Evolutionary conservation across 2,329 filamentous ascomycete genomes (phyloP), one percentile per base, ranked within the genome.

Genomic region (Grosmannia huntii): DNA sequence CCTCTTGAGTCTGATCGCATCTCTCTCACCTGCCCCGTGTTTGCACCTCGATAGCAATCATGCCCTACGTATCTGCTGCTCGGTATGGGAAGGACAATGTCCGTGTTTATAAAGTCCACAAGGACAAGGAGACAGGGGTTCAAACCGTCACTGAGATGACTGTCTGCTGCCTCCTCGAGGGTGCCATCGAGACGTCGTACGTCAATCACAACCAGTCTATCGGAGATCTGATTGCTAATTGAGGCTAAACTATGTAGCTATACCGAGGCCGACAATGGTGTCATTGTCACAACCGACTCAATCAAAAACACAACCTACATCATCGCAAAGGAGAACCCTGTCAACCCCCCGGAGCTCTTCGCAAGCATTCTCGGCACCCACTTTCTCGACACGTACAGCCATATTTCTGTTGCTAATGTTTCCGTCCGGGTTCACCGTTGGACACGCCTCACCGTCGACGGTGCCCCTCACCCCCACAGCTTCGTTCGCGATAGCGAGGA

Each of bases 221-320:
- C 6, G 9, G 16, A 12, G 11, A 14, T 28, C 25, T 28, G 14
- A 23, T 52, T 62, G 41, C 44, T 57, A 52, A 21, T 23, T 10
- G 28, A 16, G 7, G 9, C 21, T 7, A 16, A 19, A 27, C 2
- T 21, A 23, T 27, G 12, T 38, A 95, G 89, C 63, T 99, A 96
- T 80, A 99, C 92, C 62, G 73, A 82, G 68, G 92, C 90, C 66
- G 91, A 99, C 77, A 99, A 99, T 80, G 88, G 86, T 67, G 89
- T 95, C 64, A 84, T 99, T 60, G 92, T 99, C 61, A 90, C 94
- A 63, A 99, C 94, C 61, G 94, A 99, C 74, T 92, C 90, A 28
- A 95, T 97, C 76, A 99, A 99, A 78, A 96, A 99, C 75, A 97
- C 88, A 66, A 85, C 89, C 69, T 96, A 94, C 78, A 90, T 99